phyloP scores from a whole-genome alignment of 148 eudicot genomes.

The Cornus florida region DNA sequence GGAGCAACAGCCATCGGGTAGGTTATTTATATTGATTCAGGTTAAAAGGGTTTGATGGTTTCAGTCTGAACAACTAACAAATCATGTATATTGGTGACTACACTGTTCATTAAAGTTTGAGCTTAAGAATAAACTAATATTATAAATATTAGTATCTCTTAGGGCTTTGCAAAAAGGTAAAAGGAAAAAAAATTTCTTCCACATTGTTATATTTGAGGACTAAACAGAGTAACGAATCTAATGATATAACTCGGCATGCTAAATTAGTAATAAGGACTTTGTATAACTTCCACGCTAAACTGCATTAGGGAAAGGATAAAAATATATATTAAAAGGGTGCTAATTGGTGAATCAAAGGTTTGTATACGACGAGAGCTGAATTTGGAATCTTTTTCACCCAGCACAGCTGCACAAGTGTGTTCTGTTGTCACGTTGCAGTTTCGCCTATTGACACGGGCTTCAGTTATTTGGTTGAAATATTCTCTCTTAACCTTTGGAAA shows the following conservation, averaged over 20 bases:
- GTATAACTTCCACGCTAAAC: not conserved
- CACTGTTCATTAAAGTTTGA: not conserved
- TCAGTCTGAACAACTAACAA: not conserved
- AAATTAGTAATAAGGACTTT: not conserved
- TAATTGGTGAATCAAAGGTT: not conserved
- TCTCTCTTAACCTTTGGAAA: too few relatives aligned
- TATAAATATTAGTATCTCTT: not conserved
- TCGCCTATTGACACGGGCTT: too few relatives aligned
- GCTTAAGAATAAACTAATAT: not conserved
- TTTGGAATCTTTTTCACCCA: too few relatives aligned
- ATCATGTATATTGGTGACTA: not conserved
- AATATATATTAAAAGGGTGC: not conserved
- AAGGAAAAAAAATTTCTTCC: too few relatives aligned
- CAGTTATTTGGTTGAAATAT: too few relatives aligned
- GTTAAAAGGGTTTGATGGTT: not conserved
- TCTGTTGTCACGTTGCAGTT: too few relatives aligned
- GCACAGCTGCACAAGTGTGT: too few relatives aligned
- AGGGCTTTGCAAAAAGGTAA: too few relatives aligned
- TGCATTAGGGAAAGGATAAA: not conserved
- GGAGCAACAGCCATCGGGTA: constrained; percentile 99
- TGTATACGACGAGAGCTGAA: not conserved
- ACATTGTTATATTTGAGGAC: not conserved
- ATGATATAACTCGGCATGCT: not conserved
- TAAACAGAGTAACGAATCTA: not conserved
- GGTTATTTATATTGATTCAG: constrained; percentile 18